phyloP scores from a whole-genome alignment of 306 rosid species.

The Lablab purpureus region DNA sequence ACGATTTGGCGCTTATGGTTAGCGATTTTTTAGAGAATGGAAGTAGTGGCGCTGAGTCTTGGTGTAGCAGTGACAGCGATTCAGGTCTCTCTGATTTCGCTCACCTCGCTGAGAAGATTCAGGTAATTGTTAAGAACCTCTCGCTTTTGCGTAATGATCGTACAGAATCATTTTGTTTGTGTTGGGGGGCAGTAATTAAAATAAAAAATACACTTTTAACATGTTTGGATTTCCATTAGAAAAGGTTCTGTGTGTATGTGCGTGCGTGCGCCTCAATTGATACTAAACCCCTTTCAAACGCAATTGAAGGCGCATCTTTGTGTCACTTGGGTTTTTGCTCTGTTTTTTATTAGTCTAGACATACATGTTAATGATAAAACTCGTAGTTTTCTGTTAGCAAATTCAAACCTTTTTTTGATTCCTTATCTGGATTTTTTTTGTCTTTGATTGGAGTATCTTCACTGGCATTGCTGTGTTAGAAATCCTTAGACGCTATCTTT shows the following conservation, averaged over 20 bases:
- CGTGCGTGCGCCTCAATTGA: neutral
- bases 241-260: no score
- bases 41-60: constrained; percentile 82
- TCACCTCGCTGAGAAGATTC: constrained; percentile 81
- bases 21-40: constrained; percentile 92
- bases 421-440: neutral
- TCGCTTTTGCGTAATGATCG: neutral
- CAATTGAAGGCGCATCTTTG: neutral
- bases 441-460: neutral
- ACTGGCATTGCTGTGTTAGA: constrained; percentile 3
- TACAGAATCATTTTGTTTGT: neutral
- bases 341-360: constrained; percentile 14
- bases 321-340: constrained; percentile 1
- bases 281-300: neutral
- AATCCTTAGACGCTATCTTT: neutral
- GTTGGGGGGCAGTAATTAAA: neutral
- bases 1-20: constrained; percentile 88
- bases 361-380: neutral
- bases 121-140: constrained; percentile 50
- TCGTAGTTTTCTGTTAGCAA: neutral
- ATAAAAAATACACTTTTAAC: neutral
- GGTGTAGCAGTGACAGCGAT: constrained; percentile 95
- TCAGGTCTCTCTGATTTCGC: constrained; percentile 77
- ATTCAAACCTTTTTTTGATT: neutral
- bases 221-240: neutral